Conservation (phyloP, 352 stramenopile species). For the Globisporangium solare region DNA sequence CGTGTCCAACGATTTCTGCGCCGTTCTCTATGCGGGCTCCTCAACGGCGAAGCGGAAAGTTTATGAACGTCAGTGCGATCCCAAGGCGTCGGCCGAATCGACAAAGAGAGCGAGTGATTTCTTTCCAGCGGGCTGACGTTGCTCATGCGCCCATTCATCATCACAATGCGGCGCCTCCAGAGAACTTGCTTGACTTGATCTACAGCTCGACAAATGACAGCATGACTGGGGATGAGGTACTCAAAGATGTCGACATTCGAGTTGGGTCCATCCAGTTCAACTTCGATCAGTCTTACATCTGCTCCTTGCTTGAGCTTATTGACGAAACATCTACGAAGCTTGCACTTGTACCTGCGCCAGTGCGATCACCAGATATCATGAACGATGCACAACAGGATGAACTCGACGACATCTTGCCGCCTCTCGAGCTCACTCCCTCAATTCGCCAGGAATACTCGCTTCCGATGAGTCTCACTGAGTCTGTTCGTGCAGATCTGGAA, state of each 20-base stretch:
- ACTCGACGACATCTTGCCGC: conserved; percentile 33
- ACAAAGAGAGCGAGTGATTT: conserved; percentile 66
- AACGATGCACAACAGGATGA: conserved; percentile 10
- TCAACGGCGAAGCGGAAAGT: conserved; percentile 33
- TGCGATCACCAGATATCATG: conserved; percentile 10
- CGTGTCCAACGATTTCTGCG: conserved; percentile 57
- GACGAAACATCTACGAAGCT: conserved; percentile 63
- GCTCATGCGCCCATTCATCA: conserved; percentile 13
- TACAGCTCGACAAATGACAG: conserved; percentile 57
- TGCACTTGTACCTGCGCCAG: conserved; percentile 20
- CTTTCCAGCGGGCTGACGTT: conserved; percentile 32
- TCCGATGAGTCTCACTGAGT: conserved; percentile 73
- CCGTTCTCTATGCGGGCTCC: conserved; percentile 61
- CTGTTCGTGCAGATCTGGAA: conserved; percentile 76
- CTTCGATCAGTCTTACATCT: conserved; percentile 84
- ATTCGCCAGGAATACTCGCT: conserved; percentile 68
- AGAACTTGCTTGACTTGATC: conserved; percentile 64
- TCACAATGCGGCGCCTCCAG: conserved; percentile 12
- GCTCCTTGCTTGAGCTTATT: conserved; percentile 68
- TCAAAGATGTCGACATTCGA: conserved; percentile 60
- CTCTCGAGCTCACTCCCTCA: conserved; percentile 54
- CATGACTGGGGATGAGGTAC: conserved; percentile 44
- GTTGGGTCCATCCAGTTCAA: conserved; percentile 77
- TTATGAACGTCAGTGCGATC: conserved; percentile 18
- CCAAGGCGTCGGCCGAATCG: conserved; percentile 27